phyloP scores from a whole-genome alignment of 208 protist genomes.

The Strigomonas culicis region DNA sequence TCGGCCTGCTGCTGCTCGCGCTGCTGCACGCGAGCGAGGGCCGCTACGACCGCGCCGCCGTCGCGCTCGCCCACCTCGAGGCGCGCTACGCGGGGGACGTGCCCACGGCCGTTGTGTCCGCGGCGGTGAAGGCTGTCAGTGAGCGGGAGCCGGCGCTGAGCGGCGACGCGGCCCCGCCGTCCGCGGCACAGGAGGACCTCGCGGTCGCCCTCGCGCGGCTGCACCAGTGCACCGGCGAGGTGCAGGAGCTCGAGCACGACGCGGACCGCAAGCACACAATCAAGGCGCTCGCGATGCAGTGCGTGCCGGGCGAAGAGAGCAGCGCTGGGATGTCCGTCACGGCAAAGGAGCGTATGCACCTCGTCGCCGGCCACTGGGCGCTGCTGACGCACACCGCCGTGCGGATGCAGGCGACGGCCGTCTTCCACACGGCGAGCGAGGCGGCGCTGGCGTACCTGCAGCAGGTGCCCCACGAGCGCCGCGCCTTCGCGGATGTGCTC shows the following conservation, averaged over 20 bases:
- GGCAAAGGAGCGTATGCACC: constrained; percentile 21
- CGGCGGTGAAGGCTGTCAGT: constrained; percentile 18
- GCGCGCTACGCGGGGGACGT: constrained; percentile 39
- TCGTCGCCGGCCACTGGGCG: constrained; percentile 57
- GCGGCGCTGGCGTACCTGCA: constrained; percentile 37
- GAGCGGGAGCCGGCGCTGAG: background rate
- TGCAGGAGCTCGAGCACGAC: constrained; percentile 17
- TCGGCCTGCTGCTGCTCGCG: constrained; percentile 51
- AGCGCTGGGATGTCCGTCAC: constrained; percentile 21
- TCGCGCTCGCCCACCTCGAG: constrained; percentile 30
- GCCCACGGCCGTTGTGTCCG: constrained; percentile 33
- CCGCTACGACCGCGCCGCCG: constrained; percentile 36
- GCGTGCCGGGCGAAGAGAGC: constrained; percentile 40
- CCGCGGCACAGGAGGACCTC: constrained; percentile 27
- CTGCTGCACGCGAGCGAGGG: constrained; percentile 49
- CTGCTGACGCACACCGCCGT: constrained; percentile 50
- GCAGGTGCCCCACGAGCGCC: constrained; percentile 15
- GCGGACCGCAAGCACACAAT: constrained; percentile 33
- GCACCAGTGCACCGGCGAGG: constrained; percentile 20
- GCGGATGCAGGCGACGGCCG: constrained; percentile 27
- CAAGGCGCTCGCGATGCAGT: constrained; percentile 34
- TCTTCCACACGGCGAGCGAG: constrained; percentile 46
- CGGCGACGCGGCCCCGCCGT: background rate
- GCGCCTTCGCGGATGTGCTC: constrained; percentile 52
- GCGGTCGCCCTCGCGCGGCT: constrained; percentile 34